Conservation (phyloP, 78 protist genomes). For the Dictyostelium intermedium region DNA sequence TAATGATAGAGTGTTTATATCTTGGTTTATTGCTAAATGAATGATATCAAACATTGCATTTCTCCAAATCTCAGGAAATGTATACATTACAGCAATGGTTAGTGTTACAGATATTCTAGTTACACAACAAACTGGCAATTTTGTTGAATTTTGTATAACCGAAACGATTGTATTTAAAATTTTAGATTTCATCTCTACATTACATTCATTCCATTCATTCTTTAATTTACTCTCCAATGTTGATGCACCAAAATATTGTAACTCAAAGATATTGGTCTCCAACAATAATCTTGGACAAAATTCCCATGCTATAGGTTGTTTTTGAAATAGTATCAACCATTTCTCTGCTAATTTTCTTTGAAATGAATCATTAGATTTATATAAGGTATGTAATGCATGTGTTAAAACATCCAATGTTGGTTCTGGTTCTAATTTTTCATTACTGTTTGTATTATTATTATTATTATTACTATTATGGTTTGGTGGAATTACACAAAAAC, state of each 20-base stretch:
- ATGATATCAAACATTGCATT: constrained; percentile 47
- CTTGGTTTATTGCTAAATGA: background rate
- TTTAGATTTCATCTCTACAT: background rate
- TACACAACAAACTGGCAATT: background rate
- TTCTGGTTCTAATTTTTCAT: constrained; percentile 19
- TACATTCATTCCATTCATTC: constrained; percentile 41
- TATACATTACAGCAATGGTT: constrained; percentile 17
- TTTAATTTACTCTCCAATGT: constrained; percentile 56
- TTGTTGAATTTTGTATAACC: background rate
- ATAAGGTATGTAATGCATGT: constrained; percentile 34
- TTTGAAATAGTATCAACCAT: constrained; percentile 57
- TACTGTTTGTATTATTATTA: background rate
- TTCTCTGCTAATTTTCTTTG: constrained; percentile 43
- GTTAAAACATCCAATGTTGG: constrained; percentile 52
- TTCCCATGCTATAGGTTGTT: constrained; percentile 53
- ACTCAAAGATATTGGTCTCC: constrained; percentile 45
- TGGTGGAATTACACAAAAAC: background rate
- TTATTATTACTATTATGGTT: background rate
- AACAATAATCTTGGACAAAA: constrained; percentile 36
- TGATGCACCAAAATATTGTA: constrained; percentile 76
- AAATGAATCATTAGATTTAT: constrained; percentile 8
- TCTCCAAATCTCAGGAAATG: constrained; percentile 26
- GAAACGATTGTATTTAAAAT: background rate
- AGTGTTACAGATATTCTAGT: constrained; percentile 29
- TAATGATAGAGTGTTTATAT: background rate